Evolutionary conservation across 371 early-diverging fungal species (phyloP).

Genomic region (Zychaea mexicana): DNA sequence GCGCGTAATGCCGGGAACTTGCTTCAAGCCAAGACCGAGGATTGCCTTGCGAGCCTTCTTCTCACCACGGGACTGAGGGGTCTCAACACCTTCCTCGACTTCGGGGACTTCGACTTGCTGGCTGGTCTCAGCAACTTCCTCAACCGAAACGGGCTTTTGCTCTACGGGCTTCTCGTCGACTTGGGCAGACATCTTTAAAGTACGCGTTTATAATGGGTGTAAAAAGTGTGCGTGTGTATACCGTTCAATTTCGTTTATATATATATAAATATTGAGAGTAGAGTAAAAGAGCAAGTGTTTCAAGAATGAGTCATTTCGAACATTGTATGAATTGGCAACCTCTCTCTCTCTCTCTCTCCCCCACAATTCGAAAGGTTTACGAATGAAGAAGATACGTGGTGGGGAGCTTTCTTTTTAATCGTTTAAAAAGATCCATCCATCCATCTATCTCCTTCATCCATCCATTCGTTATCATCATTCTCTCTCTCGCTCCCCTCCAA

Average conservation of each 20-base stretch:
- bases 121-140: slow-evolving; percentile 21
- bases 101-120: slow-evolving; percentile 17
- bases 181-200: slow-evolving; percentile 29
- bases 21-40: slow-evolving; percentile 89
- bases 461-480: neutral
- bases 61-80: slow-evolving; percentile 79
- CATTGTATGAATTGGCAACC: neutral
- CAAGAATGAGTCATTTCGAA: neutral
- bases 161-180: slow-evolving; percentile 29
- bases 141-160: slow-evolving; percentile 24
- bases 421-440: neutral
- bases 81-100: slow-evolving; percentile 37
- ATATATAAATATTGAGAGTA: too few relatives aligned
- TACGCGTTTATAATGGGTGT: too few relatives aligned
- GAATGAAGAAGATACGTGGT: too few relatives aligned
- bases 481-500: neutral
- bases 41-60: slow-evolving; percentile 97
- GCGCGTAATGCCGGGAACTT: slow-evolving; percentile 85
- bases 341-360: too few relatives aligned
- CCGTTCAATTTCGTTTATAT: too few relatives aligned
- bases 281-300: too few relatives aligned
- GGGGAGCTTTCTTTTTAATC: too few relatives aligned
- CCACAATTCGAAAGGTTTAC: too few relatives aligned
- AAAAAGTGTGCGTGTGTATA: too few relatives aligned
- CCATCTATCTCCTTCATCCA: neutral